Evolutionary conservation across 1,284 basidiomycete genomes (phyloP), one percentile per base, ranked within the genome.

Genomic region (Malassezia equina): DNA sequence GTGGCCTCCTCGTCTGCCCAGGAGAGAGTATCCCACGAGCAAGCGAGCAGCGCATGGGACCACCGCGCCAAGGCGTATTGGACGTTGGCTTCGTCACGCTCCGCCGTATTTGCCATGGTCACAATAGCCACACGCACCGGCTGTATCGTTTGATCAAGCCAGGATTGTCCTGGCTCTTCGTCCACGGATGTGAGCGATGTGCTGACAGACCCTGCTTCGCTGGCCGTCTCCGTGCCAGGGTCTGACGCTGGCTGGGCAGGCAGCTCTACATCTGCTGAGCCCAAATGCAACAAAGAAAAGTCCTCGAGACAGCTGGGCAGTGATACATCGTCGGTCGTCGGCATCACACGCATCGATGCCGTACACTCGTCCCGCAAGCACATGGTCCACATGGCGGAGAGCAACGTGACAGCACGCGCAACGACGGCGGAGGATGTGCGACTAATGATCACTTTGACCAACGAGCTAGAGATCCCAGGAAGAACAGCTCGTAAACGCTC

Each of bases 121-220:
- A 27, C 7, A 2, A 57, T 39, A 5, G 45, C 29, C 7, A 57
- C 8, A 8, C 51, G 44, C 15, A 57, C 36, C 4, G 47, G 33
- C 11, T 27, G 49, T 42, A 52, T 57, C 2, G 55, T 52, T 12
- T 45, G 47, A 24, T 31, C 44, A 15, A 57, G 41, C 55, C 55
- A 57, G 9, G 33, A 27, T n/a, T 12, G 21, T 39, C n/a, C 36
- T 11, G 12, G 23, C 5, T 21, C 34, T 13, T 49, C 39, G 27
- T 41, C 36, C 24, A 49, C 25, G 2, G 49, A 51, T 8, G 49
- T 51, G 21, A 21, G 21, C 13, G 49, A 15, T 12, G 49, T 43
- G 24, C 32, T 48, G 21, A 33, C 19, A 11, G 44, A 29, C 15
- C 19, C 44, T 11, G 33, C 4, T 11, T 48, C 46, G 31, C 33